Evolutionary conservation across 2,329 filamentous ascomycete species (phyloP), one percentile per base, ranked within the genome.

Genomic region (Neurospora sp.): DNA sequence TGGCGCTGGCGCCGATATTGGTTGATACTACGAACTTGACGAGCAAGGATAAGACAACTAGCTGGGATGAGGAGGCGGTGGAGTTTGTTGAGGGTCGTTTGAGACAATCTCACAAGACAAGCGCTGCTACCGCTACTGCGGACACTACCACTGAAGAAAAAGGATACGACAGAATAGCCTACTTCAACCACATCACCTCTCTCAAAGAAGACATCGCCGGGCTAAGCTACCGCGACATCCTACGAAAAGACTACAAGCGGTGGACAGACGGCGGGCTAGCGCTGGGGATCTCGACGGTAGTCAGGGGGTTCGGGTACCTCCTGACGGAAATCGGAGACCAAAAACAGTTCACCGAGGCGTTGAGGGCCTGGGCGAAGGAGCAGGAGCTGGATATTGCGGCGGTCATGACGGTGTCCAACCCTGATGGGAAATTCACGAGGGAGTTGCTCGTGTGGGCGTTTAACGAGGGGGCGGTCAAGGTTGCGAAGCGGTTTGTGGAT

Each of bases 221-320:
- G 0, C 80, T 96, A 66, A 82, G 80, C 43, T 79, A 93, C 73
- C 81, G 85, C 28, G 92, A 94, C 74, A 85, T 94, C 46, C 79
- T 95, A 68, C 84, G 91, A 73, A 95, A 95, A 78, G 92, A 96
- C 80, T 96, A 94, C 80, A 96, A 96, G 81, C 85, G 91, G 76
- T 96, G 92, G 92, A 81, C 80, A 11, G 87, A 88, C 69, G 81
- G 81, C 11, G 81, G 38, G 19, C 77, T 88, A 43, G 83, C 80
- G 19, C 83, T 95, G 4, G 92, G 92, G n/a, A 87, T 92, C 69
- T 87, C 87, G 74, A 87, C 87, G 57, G 83, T 90, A 2, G 87
- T 91, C 3, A 88, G 88, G 73, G 80, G 85, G n/a, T 79, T 94
- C 6, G 79, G 80, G 4, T 91, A 88, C 72, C 79, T 94, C 46